These are phyloP conservation scores for Geranium rotundifolium DNA, from an alignment of 345 rosid species.

Conservation along the genomic window DNA sequence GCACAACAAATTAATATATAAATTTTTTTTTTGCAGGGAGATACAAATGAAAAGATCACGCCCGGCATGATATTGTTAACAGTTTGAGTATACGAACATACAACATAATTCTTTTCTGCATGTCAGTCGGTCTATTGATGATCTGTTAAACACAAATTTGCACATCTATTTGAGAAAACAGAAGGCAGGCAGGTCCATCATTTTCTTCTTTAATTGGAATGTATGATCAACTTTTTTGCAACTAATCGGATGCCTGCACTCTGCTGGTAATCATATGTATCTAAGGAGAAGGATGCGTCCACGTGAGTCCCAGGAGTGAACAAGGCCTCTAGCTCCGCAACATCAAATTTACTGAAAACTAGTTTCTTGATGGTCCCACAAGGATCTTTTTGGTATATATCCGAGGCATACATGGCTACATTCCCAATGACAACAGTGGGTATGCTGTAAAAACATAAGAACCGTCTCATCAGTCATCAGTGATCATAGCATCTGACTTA, in stretches of 20 bases:
- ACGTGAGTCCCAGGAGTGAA: slow-evolving; percentile 33
- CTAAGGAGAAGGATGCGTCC: slow-evolving; percentile 59
- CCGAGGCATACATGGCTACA: slow-evolving; percentile 37
- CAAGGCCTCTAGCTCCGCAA: slow-evolving; percentile 37
- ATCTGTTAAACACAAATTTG: too few species aligned
- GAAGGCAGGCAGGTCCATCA: too few species aligned
- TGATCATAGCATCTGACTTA: background rate
- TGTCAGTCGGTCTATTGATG: too few species aligned
- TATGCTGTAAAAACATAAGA: slow-evolving; percentile 34
- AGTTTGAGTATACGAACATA: too few species aligned
- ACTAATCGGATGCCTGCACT: slow-evolving; percentile 63
- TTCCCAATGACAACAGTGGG: slow-evolving; percentile 35
- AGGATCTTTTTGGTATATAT: slow-evolving; percentile 50
- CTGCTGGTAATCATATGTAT: slow-evolving; percentile 63
- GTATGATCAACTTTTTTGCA: slow-evolving; percentile 47
- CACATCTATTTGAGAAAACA: too few species aligned
- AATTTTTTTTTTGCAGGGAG: too few species aligned
- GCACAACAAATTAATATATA: too few species aligned
- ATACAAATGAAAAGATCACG: too few species aligned
- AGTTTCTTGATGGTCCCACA: slow-evolving; percentile 46
- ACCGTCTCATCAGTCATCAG: background rate
- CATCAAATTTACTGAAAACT: slow-evolving; percentile 29
- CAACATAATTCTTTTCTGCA: too few species aligned
- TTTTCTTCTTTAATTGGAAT: slow-evolving; percentile 6
- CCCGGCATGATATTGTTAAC: too few species aligned